A percentile compares a stretch with the other conserved stretches of the same genome.
phyloP scores from a whole-genome alignment of 2,329 filamentous ascomycete species.

The Didymella glomerata region DNA sequence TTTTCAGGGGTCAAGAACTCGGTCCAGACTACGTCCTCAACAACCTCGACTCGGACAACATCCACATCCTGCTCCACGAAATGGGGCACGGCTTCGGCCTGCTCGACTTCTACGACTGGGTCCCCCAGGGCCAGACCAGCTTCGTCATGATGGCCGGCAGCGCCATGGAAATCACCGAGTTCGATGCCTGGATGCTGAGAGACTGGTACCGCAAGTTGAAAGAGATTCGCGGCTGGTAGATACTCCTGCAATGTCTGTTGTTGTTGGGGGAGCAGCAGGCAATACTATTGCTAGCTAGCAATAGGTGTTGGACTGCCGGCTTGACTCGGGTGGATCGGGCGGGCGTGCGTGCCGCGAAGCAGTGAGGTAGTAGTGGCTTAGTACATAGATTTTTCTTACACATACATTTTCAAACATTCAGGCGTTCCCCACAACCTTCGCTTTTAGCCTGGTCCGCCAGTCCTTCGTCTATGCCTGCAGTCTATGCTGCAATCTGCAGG shows the following conservation, averaged over 20 bases:
- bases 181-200: background rate
- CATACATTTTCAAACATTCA: background rate
- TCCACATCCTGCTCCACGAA: background rate
- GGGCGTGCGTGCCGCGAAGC: too few relatives aligned
- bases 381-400: background rate
- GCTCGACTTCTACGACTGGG: background rate
- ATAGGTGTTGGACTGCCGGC: too few relatives aligned
- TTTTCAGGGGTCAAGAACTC: background rate
- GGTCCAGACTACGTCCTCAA: background rate
- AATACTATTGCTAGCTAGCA: background rate
- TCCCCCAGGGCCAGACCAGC: background rate
- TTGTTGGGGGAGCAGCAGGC: background rate
- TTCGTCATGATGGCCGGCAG: background rate
- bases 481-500: slow-evolving; percentile 28
- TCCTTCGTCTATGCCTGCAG: too few relatives aligned
- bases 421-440: background rate
- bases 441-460: background rate
- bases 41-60: background rate
- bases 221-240: background rate
- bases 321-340: too few relatives aligned
- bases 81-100: background rate
- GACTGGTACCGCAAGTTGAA: background rate
- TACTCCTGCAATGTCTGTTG: background rate
- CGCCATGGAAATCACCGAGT: background rate
- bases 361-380: background rate